Conservation (phyloP, 2,329 filamentous ascomycete genomes). For the Cryoendolithus antarcticus region DNA sequence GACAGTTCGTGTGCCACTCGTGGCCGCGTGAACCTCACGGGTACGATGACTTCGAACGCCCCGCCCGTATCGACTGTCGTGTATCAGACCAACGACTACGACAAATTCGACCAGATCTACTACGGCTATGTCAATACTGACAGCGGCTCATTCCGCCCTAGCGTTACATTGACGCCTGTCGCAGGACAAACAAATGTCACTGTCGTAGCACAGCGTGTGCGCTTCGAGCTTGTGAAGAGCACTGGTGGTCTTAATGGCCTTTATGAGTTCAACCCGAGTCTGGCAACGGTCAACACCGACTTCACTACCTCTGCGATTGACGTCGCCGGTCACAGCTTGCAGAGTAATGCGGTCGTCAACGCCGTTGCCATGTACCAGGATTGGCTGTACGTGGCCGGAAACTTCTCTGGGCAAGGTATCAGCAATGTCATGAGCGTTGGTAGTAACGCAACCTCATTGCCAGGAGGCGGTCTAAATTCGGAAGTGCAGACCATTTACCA, state of each 20-base stretch:
- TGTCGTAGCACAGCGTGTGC: slow-evolving; percentile 79
- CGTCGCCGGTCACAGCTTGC: slow-evolving; percentile 58
- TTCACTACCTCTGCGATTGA: slow-evolving; percentile 65
- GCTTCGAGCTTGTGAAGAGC: slow-evolving; percentile 61
- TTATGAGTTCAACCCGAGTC: slow-evolving; percentile 73
- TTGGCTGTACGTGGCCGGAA: slow-evolving; percentile 66
- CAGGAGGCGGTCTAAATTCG: slow-evolving; percentile 66
- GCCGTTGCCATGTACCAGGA: slow-evolving; percentile 54
- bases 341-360: slow-evolving; percentile 54
- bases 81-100: slow-evolving; percentile 86
- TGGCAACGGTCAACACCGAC: slow-evolving; percentile 46
- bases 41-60: slow-evolving; percentile 43
- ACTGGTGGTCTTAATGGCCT: slow-evolving; percentile 77
- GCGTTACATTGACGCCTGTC: slow-evolving; percentile 63
- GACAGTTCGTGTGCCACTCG: slow-evolving; percentile 65
- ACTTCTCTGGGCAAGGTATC: slow-evolving; percentile 58
- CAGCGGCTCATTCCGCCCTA: slow-evolving; percentile 61
- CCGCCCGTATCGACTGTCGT: slow-evolving; percentile 48
- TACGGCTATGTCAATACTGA: slow-evolving; percentile 71
- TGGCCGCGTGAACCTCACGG: slow-evolving; percentile 76
- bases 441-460: slow-evolving; percentile 47
- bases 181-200: slow-evolving; percentile 55
- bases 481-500: slow-evolving; percentile 61
- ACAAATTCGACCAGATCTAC: slow-evolving; percentile 93
- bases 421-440: slow-evolving; percentile 68